A percentile compares a stretch with the other conserved stretches of the same genome.
These are phyloP conservation scores for Epichloe baconii DNA, from an alignment of 2,329 filamentous ascomycete species.

Conservation along the genomic window DNA sequence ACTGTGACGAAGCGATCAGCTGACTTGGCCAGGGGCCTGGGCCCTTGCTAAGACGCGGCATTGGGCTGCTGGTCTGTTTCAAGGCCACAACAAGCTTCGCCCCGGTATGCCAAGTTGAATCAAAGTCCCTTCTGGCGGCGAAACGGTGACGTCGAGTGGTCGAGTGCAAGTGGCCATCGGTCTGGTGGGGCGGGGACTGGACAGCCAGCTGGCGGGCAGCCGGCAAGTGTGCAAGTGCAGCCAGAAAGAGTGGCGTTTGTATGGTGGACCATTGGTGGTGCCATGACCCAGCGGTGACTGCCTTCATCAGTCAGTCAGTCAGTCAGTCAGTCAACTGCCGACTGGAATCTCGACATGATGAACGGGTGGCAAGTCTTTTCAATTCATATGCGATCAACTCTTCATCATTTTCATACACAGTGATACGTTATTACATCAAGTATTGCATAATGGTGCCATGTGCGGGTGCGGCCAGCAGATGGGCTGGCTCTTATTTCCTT, in stretches of 20 bases:
- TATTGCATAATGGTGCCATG: background rate
- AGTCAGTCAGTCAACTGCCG: background rate
- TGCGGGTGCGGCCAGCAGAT: background rate
- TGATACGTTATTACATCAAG: background rate
- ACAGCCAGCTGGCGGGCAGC: too few species aligned
- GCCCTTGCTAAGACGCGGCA: too few species aligned
- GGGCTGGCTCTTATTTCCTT: too few species aligned
- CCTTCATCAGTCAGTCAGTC: background rate
- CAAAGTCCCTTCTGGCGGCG: background rate
- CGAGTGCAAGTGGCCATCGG: conserved; percentile 3
- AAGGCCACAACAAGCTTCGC: background rate
- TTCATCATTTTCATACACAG: too few species aligned
- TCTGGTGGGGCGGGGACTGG: background rate
- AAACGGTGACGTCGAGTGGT: conserved; percentile 4
- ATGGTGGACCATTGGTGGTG: too few species aligned
- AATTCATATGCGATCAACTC: too few species aligned
- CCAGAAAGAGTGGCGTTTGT: background rate
- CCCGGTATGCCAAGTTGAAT: background rate
- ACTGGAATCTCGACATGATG: background rate
- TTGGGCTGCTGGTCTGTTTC: background rate
- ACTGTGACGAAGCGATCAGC: too few species aligned
- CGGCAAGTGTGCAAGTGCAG: background rate
- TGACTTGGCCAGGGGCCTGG: too few species aligned
- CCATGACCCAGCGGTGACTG: background rate
- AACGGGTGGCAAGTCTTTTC: background rate